phyloP scores from a whole-genome alignment of 2,329 filamentous ascomycete species.

The Diplodia mutila region DNA sequence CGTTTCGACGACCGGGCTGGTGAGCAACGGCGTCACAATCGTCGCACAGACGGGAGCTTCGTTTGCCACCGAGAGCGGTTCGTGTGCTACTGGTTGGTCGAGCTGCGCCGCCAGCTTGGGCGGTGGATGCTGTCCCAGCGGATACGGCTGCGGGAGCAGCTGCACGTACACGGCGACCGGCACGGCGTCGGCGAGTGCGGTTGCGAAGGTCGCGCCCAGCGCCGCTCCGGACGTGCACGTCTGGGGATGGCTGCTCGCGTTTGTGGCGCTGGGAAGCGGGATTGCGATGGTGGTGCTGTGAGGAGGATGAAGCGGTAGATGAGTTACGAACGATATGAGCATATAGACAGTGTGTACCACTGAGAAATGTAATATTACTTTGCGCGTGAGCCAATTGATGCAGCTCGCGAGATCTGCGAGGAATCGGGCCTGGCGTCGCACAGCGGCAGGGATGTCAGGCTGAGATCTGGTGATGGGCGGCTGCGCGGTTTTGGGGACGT shows the following conservation, averaged over 20 bases:
- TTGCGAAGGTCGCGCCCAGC: conserved; percentile 45
- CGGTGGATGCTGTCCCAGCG: conserved; percentile 82
- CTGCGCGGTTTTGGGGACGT: not conserved
- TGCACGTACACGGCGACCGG: conserved; percentile 42
- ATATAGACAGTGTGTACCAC: not conserved
- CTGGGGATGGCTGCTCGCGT: conserved; percentile 35
- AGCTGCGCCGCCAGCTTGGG: conserved; percentile 67
- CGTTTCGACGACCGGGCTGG: conserved; percentile 62
- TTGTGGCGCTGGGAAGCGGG: conserved; percentile 37
- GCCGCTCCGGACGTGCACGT: conserved; percentile 37
- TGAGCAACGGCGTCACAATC: conserved; percentile 69
- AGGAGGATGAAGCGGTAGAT: conserved; percentile 1
- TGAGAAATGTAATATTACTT: conserved; percentile 2
- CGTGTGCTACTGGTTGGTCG: conserved; percentile 80
- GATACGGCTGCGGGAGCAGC: conserved; percentile 68
- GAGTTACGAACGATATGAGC: conserved; percentile 13
- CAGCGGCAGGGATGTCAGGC: conserved; percentile 20
- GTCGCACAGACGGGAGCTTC: conserved; percentile 63
- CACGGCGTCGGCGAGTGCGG: conserved; percentile 30
- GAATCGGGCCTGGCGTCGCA: conserved; percentile 18
- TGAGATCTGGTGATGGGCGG: conserved; percentile 19
- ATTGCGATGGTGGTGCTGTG: conserved; percentile 47
- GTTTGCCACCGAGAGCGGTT: conserved; percentile 45
- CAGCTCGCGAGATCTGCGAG: not conserved
- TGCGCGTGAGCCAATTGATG: not conserved